Evolutionary conservation across 1,139 yeast genomes (phyloP).

Genomic region (Pichia sp.): DNA sequence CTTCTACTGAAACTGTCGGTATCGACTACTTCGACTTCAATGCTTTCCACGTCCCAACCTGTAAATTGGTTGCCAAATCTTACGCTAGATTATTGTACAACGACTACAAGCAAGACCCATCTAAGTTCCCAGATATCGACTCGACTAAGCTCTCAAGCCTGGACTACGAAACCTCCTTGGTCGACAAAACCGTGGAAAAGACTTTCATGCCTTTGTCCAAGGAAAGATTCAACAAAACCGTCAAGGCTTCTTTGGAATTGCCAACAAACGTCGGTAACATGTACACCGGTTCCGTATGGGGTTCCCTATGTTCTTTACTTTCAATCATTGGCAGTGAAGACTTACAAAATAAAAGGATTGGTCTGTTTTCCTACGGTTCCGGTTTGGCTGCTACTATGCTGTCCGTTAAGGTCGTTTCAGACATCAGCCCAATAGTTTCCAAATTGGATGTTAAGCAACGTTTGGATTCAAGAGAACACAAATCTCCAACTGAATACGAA

Average conservation of each 20-base stretch:
- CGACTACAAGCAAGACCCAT: conserved; percentile 72
- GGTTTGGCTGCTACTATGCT: conserved; percentile 92
- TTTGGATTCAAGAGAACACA: conserved; percentile 61
- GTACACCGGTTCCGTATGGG: conserved; percentile 94
- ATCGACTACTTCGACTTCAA: conserved; percentile 80
- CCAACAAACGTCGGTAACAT: conserved; percentile 98
- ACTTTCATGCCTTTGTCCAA: conserved; percentile 77
- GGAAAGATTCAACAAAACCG: conserved; percentile 62
- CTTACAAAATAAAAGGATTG: conserved; percentile 79
- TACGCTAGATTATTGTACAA: conserved; percentile 89
- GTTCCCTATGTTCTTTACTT: conserved; percentile 78
- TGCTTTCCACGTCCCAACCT: conserved; percentile 98
- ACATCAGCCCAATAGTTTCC: conserved; percentile 62
- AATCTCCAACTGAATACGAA: conserved; percentile 78
- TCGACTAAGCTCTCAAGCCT: conserved; percentile 46
- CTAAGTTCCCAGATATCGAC: conserved; percentile 61
- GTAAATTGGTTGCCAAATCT: conserved; percentile 90
- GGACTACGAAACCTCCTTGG: conserved; percentile 73
- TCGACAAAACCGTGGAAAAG: conserved; percentile 81
- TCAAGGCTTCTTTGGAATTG: conserved; percentile 74
- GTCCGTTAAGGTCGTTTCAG: conserved; percentile 78
- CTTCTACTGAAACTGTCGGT: conserved; percentile 51
- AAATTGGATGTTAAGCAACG: conserved; percentile 65
- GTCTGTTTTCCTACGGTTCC: conserved; percentile 95
- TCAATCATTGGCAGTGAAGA: conserved; percentile 69